Percentiles rank a stretch among this genome's conserved stretches.
Conservation (phyloP, 208 protist genomes). For the Kentomonas sorsogonicus region DNA sequence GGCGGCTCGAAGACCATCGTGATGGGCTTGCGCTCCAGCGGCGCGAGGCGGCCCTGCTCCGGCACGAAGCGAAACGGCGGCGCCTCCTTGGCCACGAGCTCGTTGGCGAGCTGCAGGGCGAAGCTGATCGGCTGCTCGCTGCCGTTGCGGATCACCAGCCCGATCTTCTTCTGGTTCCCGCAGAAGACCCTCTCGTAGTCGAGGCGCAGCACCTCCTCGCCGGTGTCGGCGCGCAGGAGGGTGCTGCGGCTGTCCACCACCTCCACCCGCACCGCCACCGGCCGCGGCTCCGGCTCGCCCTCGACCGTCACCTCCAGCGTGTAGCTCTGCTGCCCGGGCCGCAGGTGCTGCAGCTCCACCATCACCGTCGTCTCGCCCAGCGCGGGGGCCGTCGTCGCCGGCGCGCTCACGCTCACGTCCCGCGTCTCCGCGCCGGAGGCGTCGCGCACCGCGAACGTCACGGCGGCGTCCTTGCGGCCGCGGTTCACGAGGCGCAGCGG, state of each 20-base stretch:
- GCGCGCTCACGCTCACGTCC: slow-evolving; percentile 18
- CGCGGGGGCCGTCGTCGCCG: slow-evolving; percentile 20
- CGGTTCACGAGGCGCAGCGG: slow-evolving; percentile 61
- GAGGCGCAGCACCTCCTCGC: slow-evolving; percentile 43
- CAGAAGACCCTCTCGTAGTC: slow-evolving; percentile 45
- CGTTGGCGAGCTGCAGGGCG: slow-evolving; percentile 65
- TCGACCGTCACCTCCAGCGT: background rate
- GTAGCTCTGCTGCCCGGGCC: slow-evolving; percentile 28
- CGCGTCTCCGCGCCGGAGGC: slow-evolving; percentile 1
- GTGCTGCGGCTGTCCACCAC: slow-evolving; percentile 73
- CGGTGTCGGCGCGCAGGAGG: slow-evolving; percentile 52
- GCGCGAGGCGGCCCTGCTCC: slow-evolving; percentile 63
- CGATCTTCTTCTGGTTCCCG: slow-evolving; percentile 39
- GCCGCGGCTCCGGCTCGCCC: slow-evolving; percentile 15
- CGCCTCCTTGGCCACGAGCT: slow-evolving; percentile 28
- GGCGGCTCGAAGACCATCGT: slow-evolving; percentile 70
- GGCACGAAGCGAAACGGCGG: slow-evolving; percentile 70
- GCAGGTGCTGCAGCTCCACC: slow-evolving; percentile 49
- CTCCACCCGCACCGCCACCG: slow-evolving; percentile 45
- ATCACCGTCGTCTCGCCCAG: slow-evolving; percentile 36
- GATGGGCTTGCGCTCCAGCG: slow-evolving; percentile 37
- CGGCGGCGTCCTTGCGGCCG: slow-evolving; percentile 50
- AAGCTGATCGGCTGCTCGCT: slow-evolving; percentile 76
- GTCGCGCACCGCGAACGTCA: slow-evolving; percentile 21
- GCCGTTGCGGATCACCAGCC: slow-evolving; percentile 62